phyloP scores from a whole-genome alignment of 208 protist species.

The Trypanosomatidae sp. region DNA sequence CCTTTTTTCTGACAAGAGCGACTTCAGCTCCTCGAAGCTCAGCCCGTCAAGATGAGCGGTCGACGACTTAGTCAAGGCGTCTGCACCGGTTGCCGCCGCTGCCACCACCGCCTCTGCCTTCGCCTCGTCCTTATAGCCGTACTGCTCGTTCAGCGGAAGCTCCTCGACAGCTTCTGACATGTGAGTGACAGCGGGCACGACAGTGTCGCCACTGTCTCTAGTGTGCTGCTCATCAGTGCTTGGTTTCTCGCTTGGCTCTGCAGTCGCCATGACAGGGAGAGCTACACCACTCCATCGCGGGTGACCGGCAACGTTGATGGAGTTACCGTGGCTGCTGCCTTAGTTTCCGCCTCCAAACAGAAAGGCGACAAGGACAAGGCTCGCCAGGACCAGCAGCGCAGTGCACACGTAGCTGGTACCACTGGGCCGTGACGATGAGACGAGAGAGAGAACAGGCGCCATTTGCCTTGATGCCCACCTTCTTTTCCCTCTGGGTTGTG shows the following conservation, averaged over 20 bases:
- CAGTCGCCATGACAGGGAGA: background rate
- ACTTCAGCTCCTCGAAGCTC: conserved; percentile 30
- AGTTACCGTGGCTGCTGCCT: background rate
- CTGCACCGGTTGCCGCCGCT: background rate
- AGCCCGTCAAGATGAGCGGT: conserved; percentile 13
- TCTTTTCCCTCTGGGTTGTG: background rate
- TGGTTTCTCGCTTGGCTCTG: background rate
- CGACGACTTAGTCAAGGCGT: background rate
- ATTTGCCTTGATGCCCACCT: background rate
- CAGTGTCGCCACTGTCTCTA: background rate
- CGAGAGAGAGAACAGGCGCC: background rate
- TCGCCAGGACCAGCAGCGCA: background rate
- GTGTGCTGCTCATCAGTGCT: background rate
- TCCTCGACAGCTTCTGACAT: background rate
- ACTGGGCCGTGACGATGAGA: background rate
- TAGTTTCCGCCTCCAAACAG: conserved; percentile 4
- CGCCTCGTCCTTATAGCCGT: conserved; percentile 7
- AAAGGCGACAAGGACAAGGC: conserved; percentile 1
- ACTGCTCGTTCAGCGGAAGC: background rate
- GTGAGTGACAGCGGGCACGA: background rate
- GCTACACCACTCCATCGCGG: background rate
- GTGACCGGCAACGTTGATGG: background rate
- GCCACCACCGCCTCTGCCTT: conserved; percentile 2
- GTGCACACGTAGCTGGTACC: background rate
- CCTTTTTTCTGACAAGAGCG: conserved; percentile 34